Conservation (phyloP, 495 filamentous ascomycete genomes). For the Glonium stellatum region DNA sequence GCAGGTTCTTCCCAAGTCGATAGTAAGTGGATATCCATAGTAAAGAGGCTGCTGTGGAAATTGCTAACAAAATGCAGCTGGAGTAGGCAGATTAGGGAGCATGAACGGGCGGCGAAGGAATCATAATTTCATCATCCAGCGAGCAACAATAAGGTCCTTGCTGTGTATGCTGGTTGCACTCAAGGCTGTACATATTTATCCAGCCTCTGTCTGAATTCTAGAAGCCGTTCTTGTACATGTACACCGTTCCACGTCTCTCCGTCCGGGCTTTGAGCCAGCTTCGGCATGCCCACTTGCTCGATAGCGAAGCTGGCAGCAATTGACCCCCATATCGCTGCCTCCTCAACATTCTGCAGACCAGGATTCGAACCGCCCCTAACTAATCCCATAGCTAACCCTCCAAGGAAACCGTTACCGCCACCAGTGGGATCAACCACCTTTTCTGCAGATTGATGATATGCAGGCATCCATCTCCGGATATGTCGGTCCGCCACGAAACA, state of each 20-base stretch:
- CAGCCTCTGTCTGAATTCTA: constrained; percentile 39
- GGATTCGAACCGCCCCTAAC: constrained; percentile 41
- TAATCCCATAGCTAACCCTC: constrained; percentile 70
- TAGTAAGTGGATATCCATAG: constrained; percentile 52
- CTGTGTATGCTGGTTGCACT: constrained; percentile 22
- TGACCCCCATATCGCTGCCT: constrained; percentile 70
- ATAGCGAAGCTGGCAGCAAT: constrained; percentile 90
- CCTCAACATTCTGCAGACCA: constrained; percentile 46
- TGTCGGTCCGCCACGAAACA: constrained; percentile 46
- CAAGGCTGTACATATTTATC: constrained; percentile 42
- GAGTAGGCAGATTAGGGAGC: constrained; percentile 84
- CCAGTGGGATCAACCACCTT: constrained; percentile 86
- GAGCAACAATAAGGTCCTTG: constrained; percentile 10
- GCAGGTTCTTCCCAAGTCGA: constrained; percentile 90
- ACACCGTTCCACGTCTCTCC: constrained; percentile 77
- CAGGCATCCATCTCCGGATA: constrained; percentile 45
- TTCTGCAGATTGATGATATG: constrained; percentile 45
- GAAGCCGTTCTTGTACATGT: constrained; percentile 41
- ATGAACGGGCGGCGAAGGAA: constrained; percentile 64
- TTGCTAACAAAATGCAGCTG: constrained; percentile 52
- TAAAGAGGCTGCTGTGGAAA: neutral
- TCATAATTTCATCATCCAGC: neutral
- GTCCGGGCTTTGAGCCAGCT: constrained; percentile 43
- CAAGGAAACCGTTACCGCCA: constrained; percentile 91
- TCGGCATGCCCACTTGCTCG: constrained; percentile 83